Conservation (phyloP, 2,329 filamentous ascomycete genomes). For the Alternaria tenuissima region DNA sequence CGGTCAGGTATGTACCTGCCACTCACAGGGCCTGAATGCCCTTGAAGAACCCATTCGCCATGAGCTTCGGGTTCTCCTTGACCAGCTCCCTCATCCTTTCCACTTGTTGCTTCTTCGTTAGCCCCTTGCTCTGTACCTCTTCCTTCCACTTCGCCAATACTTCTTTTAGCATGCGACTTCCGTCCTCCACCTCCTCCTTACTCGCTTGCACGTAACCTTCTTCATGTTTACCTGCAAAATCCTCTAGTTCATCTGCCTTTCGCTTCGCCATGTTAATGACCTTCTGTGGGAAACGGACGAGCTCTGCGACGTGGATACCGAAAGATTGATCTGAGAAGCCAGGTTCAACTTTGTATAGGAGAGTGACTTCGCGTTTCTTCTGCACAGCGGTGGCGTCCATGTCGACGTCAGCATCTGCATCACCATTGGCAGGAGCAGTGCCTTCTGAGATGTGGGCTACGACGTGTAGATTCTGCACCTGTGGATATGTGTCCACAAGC, state of each 20-base stretch:
- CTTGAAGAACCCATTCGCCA: slow-evolving; percentile 73
- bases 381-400: slow-evolving; percentile 55
- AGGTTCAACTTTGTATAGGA: slow-evolving; percentile 95
- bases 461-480: slow-evolving; percentile 93
- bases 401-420: slow-evolving; percentile 46
- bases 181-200: slow-evolving; percentile 88
- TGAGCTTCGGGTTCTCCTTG: slow-evolving; percentile 70
- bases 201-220: slow-evolving; percentile 56
- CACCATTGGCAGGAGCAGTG: slow-evolving; percentile 11
- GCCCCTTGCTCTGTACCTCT: slow-evolving; percentile 67
- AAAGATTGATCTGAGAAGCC: slow-evolving; percentile 98
- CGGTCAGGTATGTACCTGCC: background rate
- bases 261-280: slow-evolving; percentile 99
- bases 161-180: slow-evolving; percentile 83
- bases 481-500: slow-evolving; percentile 82
- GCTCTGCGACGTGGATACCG: slow-evolving; percentile 96
- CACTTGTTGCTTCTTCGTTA: slow-evolving; percentile 73
- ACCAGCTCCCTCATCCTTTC: slow-evolving; percentile 82
- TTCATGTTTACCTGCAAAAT: slow-evolving; percentile 85
- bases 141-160: slow-evolving; percentile 87
- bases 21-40: slow-evolving; percentile 57
- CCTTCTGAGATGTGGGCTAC: slow-evolving; percentile 83
- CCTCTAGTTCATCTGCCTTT: slow-evolving; percentile 97
- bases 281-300: slow-evolving; percentile 95
- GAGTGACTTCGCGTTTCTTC: slow-evolving; percentile 77